Evolutionary conservation across 768 basidiomycete species (phyloP).

Genomic region (Boletus fagicola): DNA sequence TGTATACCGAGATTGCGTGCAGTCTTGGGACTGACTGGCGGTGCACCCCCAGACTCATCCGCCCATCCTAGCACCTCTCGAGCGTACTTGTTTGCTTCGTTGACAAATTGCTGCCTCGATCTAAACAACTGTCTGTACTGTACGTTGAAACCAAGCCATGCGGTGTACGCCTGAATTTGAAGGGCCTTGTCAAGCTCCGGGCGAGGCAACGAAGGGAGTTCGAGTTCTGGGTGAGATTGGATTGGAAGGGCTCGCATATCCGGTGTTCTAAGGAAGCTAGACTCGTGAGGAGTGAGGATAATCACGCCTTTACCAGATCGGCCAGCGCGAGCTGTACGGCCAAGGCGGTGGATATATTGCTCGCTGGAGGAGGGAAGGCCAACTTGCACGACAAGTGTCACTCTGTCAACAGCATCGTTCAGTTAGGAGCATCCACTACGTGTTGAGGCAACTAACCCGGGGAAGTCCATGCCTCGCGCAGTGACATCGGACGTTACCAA

Average conservation of each 20-base stretch:
- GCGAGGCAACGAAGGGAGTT: conserved; percentile 25
- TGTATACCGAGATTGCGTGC: no score
- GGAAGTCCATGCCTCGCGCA: conserved; percentile 68
- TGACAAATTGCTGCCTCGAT: conserved; percentile 40
- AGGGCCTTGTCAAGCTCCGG: conserved; percentile 34
- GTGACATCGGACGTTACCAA: conserved; percentile 57
- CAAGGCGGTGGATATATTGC: conserved; percentile 79
- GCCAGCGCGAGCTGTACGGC: conserved; percentile 75
- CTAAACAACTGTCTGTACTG: conserved; percentile 38
- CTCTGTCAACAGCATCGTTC: conserved; percentile 32
- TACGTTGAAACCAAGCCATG: conserved; percentile 60
- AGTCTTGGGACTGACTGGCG: conserved; percentile 40
- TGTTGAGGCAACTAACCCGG: conserved; percentile 38
- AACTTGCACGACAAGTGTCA: conserved; percentile 59
- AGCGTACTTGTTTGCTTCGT: conserved; percentile 38
- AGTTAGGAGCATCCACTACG: not conserved
- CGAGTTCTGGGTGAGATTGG: conserved; percentile 28
- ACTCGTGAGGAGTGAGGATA: conserved; percentile 52
- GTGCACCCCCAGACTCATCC: conserved; percentile 29
- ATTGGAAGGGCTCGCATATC: conserved; percentile 44
- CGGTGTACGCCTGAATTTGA: conserved; percentile 52
- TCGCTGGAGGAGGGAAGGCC: conserved; percentile 68
- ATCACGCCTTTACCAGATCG: conserved; percentile 57
- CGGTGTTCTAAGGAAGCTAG: conserved; percentile 43
- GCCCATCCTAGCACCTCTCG: conserved; percentile 39